Conservation (phyloP, 345 rosid species). For the Eucalyptus regnans region DNA sequence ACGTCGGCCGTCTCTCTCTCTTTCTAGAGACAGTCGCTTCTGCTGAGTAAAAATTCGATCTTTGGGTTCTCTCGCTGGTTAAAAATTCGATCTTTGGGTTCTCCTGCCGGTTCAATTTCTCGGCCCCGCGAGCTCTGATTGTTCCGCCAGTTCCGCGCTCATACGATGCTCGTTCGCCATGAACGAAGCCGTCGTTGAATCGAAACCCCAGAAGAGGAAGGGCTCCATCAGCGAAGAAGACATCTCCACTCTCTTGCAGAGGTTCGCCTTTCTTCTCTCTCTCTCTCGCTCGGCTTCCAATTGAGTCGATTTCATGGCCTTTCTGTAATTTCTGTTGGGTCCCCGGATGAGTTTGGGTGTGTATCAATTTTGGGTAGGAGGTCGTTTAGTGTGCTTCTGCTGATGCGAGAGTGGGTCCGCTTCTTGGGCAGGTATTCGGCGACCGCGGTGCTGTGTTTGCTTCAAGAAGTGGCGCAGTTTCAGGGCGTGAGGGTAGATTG, state of each 20-base stretch:
- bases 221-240: constrained; percentile 54
- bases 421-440: constrained; percentile 37
- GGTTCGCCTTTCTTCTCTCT: constrained; percentile 16
- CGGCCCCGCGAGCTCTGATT: not conserved
- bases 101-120: not conserved
- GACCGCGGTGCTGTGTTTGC: constrained; percentile 32
- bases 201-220: constrained; percentile 11
- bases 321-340: not conserved
- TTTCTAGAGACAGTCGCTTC: not conserved
- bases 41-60: not conserved
- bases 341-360: not conserved
- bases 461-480: constrained; percentile 49
- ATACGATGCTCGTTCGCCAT: not conserved
- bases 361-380: not conserved
- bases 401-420: not conserved
- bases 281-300: not conserved
- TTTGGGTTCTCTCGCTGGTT: not conserved
- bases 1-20: not conserved
- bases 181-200: not conserved
- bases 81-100: not conserved
- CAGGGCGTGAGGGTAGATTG: constrained; percentile 44
- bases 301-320: not conserved
- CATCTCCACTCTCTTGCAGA: constrained; percentile 51
- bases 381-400: not conserved
- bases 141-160: not conserved